Conservation (phyloP, 2,329 filamentous ascomycete genomes). For the Cordyceps sp. region DNA sequence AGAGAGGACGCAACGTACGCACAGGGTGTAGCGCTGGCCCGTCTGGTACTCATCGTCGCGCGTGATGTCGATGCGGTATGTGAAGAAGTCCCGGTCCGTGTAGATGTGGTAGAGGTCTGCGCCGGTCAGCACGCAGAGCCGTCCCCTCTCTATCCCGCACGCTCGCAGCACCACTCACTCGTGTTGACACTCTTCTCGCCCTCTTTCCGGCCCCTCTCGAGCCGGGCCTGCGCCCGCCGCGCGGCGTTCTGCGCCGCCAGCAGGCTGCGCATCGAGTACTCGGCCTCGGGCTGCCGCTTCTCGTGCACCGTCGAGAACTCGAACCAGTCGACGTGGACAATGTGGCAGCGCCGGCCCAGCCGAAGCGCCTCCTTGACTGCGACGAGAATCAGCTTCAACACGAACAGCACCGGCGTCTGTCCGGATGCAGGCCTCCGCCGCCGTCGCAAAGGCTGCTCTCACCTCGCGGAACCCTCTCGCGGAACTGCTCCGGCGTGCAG, state of each 20-base stretch:
- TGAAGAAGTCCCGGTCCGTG: constrained; percentile 42
- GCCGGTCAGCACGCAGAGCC: background rate
- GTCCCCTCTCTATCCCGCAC: too few relatives aligned
- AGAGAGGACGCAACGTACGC: constrained; percentile 27
- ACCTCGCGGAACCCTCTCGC: constrained; percentile 22
- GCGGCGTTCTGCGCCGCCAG: constrained; percentile 13
- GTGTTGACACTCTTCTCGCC: constrained; percentile 29
- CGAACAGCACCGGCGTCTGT: background rate
- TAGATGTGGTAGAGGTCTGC: constrained; percentile 49
- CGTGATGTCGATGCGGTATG: constrained; percentile 45
- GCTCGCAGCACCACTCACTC: constrained; percentile 21
- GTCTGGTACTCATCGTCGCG: constrained; percentile 30
- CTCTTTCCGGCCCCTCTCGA: constrained; percentile 20
- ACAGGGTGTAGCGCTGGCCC: constrained; percentile 42
- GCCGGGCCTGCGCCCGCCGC: constrained; percentile 15
- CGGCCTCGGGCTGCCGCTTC: constrained; percentile 12
- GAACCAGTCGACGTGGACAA: constrained; percentile 36
- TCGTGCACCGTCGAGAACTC: constrained; percentile 24
- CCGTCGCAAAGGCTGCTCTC: constrained; percentile 1
- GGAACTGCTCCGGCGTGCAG: constrained; percentile 44
- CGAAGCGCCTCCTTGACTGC: constrained; percentile 21
- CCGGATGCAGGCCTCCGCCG: background rate
- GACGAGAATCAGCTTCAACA: background rate
- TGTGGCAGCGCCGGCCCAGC: constrained; percentile 16
- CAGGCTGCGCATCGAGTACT: constrained; percentile 24